A percentile compares a stretch with the other conserved stretches of the same genome.
phyloP scores from a whole-genome alignment of 495 filamentous ascomycete species.

The Podospora sp. region DNA sequence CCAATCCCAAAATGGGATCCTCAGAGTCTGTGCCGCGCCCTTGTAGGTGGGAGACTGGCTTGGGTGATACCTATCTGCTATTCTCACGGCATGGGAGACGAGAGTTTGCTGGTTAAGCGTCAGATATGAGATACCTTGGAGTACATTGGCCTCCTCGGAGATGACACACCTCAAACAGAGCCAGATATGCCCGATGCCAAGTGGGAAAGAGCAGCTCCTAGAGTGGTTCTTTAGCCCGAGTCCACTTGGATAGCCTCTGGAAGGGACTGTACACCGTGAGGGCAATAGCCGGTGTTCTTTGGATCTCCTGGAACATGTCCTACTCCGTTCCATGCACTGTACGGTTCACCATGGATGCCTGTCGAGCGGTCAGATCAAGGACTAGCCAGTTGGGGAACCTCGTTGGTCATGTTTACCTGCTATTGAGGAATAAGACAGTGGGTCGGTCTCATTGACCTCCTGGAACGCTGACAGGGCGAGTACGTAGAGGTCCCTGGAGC shows the following conservation, averaged over 20 bases:
- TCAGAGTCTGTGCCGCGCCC: constrained; percentile 38
- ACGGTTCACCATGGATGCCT: constrained; percentile 58
- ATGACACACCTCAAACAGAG: constrained; percentile 42
- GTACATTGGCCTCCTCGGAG: neutral
- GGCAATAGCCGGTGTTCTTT: constrained; percentile 48
- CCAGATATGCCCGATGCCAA: constrained; percentile 48
- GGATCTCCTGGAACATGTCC: constrained; percentile 38
- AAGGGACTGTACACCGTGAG: constrained; percentile 42
- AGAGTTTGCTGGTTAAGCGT: constrained; percentile 39
- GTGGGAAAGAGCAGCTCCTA: constrained; percentile 44
- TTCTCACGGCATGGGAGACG: constrained; percentile 37
- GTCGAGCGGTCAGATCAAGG: constrained; percentile 16
- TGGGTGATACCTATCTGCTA: constrained; percentile 36
- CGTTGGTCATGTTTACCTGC: constrained; percentile 41
- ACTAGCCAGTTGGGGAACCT: constrained; percentile 8
- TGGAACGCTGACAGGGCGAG: constrained; percentile 47
- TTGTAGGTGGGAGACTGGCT: constrained; percentile 33
- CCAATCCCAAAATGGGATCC: constrained; percentile 51
- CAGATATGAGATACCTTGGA: neutral
- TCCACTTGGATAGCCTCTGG: neutral
- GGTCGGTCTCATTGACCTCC: constrained; percentile 41
- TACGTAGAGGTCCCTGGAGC: constrained; percentile 48
- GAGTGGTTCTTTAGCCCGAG: constrained; percentile 19
- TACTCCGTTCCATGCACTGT: constrained; percentile 50
- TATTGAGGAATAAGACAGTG: constrained; percentile 51